Evolutionary conservation across 768 basidiomycete species (phyloP).

Genomic region (Suillus decipiens): DNA sequence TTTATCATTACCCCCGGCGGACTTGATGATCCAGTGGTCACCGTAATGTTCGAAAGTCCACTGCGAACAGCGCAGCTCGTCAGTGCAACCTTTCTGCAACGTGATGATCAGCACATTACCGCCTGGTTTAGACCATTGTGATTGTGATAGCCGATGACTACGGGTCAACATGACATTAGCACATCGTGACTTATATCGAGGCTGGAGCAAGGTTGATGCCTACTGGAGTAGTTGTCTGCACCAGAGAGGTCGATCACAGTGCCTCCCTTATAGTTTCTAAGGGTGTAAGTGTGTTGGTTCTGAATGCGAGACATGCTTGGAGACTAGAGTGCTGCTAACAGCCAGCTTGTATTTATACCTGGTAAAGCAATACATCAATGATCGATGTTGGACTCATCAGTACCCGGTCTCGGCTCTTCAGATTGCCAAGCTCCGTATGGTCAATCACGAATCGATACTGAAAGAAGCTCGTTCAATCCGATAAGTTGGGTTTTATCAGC

Average conservation of each 20-base stretch:
- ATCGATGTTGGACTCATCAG: neutral
- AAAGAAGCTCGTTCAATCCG: neutral
- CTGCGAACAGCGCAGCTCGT: conserved; percentile 26
- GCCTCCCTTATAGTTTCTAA: conserved; percentile 52
- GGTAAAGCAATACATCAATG: neutral
- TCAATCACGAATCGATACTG: neutral
- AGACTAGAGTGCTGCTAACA: no score
- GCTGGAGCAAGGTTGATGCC: conserved; percentile 15
- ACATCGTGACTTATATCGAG: neutral
- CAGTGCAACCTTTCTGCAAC: neutral
- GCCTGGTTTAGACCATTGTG: conserved; percentile 51
- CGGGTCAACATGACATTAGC: neutral
- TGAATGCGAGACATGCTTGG: conserved; percentile 30
- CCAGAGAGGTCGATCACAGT: conserved; percentile 60
- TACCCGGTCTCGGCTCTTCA: no score
- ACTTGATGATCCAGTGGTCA: conserved; percentile 46
- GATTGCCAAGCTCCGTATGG: neutral
- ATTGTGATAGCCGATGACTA: conserved; percentile 51
- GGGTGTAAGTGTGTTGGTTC: conserved; percentile 41
- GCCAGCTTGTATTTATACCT: conserved; percentile 6
- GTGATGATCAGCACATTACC: conserved; percentile 29
- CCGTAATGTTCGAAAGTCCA: conserved; percentile 46
- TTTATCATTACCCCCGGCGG: conserved; percentile 37
- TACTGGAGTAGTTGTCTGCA: conserved; percentile 48
- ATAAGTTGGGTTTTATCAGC: neutral